Conservation (phyloP, 805 yeast genomes). For the Candida ortonii region DNA sequence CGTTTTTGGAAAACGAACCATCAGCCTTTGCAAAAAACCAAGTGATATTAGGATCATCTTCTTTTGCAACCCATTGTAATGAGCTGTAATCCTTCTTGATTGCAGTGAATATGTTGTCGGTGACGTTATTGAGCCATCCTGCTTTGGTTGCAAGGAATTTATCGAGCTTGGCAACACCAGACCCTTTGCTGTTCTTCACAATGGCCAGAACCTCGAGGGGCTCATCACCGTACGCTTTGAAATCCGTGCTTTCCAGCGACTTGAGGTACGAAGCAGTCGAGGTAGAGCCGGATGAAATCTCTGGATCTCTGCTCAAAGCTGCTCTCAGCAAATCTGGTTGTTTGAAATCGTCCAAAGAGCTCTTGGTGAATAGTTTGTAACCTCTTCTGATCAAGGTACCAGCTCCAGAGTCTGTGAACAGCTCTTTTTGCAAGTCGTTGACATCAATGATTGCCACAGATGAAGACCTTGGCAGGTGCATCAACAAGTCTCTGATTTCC, state of each 20-base stretch:
- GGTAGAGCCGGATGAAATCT: slow-evolving; percentile 62
- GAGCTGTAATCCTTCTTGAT: slow-evolving; percentile 69
- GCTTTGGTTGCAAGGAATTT: slow-evolving; percentile 82
- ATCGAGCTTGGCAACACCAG: slow-evolving; percentile 65
- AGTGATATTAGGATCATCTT: slow-evolving; percentile 83
- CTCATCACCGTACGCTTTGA: slow-evolving; percentile 90
- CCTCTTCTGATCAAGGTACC: slow-evolving; percentile 99
- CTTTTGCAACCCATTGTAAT: slow-evolving; percentile 86
- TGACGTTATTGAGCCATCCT: slow-evolving; percentile 97
- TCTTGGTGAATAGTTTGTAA: slow-evolving; percentile 74
- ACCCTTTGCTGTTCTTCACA: slow-evolving; percentile 48
- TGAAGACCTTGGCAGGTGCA: slow-evolving; percentile 92
- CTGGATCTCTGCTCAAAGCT: slow-evolving; percentile 75
- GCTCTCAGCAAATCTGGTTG: slow-evolving; percentile 74
- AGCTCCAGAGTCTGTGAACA: slow-evolving; percentile 98
- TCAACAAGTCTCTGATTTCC: slow-evolving; percentile 91
- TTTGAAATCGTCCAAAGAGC: slow-evolving; percentile 63
- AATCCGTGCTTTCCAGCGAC: slow-evolving; percentile 56
- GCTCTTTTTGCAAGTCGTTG: slow-evolving; percentile 91
- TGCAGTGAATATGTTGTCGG: slow-evolving; percentile 88
- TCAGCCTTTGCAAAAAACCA: slow-evolving; percentile 93
- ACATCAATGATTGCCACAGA: slow-evolving; percentile 97
- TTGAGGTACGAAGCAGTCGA: slow-evolving; percentile 82
- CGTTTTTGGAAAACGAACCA: slow-evolving; percentile 88
- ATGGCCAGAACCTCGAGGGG: slow-evolving; percentile 93